Base-by-base conservation (phyloP, 164 flowering plant species). In the Amborella trichopoda region DNA sequence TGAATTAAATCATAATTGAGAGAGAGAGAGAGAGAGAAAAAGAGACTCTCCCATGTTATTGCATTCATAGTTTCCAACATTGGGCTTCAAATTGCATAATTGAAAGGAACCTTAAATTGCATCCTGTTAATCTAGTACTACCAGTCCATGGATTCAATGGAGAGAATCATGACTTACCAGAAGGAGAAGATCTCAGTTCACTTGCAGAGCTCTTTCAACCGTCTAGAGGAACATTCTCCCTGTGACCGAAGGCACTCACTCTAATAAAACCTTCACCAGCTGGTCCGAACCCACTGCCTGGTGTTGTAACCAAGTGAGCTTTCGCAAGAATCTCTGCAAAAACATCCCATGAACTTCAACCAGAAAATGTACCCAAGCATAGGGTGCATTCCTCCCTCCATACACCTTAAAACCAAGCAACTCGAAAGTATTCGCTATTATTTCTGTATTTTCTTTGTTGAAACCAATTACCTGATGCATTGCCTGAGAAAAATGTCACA, bases 251-350 rank as follows among this genome's bases (percentile, higher is more conserved):
- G 48, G 96, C 87, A 50, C 96, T 81, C 14, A 91, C 96, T 63
- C 98, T 72, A 17, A 91, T 24, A 32, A 83, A 91, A 5, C 94
- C 96, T 66, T 91, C 95, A 54, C 98, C 98, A 21, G 78, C 93
- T 19, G 89, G 91, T 57, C 96, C 96, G 48, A 91, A 91, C 32
- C 98, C 98, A 46, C 98, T 78, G 23, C 95, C 98, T 20, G 98
- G 96, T n/a, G 93, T 87, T 5, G 90, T 83, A 26, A 81, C 85
- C n/a, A 91, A 62, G 54, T 87, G 95, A 22, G 90, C 77, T 70
- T 87, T 84, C 71, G 81, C 94, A 17, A 91, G 81, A 51, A 87
- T 84, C 75, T 91, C 95, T 9, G 68, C 60, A 44, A 87, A 87
- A 28, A 87, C 90, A n/a, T 91, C 99, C 99, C 99, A 87, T 5